Base-by-base conservation (phyloP, 2,329 filamentous ascomycete species). In the Cercospora beticola region DNA sequence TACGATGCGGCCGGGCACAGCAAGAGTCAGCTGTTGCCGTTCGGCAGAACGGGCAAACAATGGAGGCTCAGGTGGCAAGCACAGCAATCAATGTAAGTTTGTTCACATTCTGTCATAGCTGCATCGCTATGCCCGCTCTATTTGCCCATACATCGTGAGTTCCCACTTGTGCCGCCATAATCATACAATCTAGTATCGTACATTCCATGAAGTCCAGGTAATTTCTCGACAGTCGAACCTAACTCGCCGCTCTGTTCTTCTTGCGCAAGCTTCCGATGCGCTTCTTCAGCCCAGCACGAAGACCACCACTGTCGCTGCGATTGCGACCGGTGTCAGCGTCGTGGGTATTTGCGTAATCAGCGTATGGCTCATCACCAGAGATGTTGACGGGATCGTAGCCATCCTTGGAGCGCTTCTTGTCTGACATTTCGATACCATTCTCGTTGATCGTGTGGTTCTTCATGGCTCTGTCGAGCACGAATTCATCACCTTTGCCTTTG, bases 401-500 rank as follows among this genome's bases (percentile, higher is more conserved):
- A 30, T 73, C 73, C 71, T 77, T 69, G 66, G 79, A 80, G 31
- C 80, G 75, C 64, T 78, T 79, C 56, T 79, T 79, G n/a, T 82
- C 76, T 14, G 74, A 76, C 79, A 84, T 78, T 71, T 84, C 83
- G 18, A 81, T 83, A 30, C 81, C 83, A 43, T 75, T 68, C 40
- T 77, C 73, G 67, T 79, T 74, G 62, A 77, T 78, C 75, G 86
- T 87, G 76, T 87, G 84, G 28, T 86, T 85, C 78, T 91, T 91
- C 23, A 89, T 80, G 0, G 87, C 86, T 70, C 87, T 87, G 74
- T 94, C 92, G 36, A 90, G 85, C 7, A 88, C 87, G 80, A 87
- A 95, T 2, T 87, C 88, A 77, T 94, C 91, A 56, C 91, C 91
- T 80, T 95, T 93, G 75, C 92, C 92, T 79, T 94, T 94, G 71